Evolutionary conservation across 116 monocot species (phyloP).

Genomic region (Dioscorea cayenensis): DNA sequence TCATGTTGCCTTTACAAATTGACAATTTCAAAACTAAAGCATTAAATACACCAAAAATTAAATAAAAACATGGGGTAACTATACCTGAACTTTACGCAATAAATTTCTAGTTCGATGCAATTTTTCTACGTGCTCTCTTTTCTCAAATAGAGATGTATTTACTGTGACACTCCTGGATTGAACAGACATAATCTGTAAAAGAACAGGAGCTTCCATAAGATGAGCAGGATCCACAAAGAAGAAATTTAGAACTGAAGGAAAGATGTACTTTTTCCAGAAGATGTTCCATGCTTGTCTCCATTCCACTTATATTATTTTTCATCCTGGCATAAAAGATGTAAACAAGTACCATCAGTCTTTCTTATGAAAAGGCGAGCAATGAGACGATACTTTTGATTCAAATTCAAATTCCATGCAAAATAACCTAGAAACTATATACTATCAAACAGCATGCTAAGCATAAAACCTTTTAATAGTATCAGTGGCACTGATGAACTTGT

Average conservation of each 20-base stretch:
- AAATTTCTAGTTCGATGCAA: slow-evolving; percentile 84
- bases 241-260: slow-evolving; percentile 5
- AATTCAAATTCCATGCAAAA: too few species aligned
- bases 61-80: slow-evolving; percentile 4
- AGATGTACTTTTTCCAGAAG: slow-evolving; percentile 77
- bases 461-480: slow-evolving; percentile 93
- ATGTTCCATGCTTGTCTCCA: slow-evolving; percentile 97
- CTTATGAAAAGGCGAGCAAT: not conserved
- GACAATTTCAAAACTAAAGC: not conserved
- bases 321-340: slow-evolving; percentile 41
- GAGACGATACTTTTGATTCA: too few species aligned
- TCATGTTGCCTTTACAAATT: not conserved
- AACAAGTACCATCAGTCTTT: not conserved
- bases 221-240: not conserved
- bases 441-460: too few species aligned
- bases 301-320: slow-evolving; percentile 95
- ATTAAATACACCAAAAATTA: not conserved
- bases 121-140: slow-evolving; percentile 92
- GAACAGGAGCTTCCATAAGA: not conserved
- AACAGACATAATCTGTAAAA: slow-evolving; percentile 81
- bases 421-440: too few species aligned
- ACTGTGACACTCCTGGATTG: slow-evolving; percentile 87
- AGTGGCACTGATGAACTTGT: slow-evolving; percentile 97
- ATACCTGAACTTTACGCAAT: slow-evolving; percentile 94
- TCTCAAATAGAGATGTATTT: slow-evolving; percentile 91